phyloP scores from a whole-genome alignment of 192 early-diverging fungal genomes.

The Entomortierella beljakovae region DNA sequence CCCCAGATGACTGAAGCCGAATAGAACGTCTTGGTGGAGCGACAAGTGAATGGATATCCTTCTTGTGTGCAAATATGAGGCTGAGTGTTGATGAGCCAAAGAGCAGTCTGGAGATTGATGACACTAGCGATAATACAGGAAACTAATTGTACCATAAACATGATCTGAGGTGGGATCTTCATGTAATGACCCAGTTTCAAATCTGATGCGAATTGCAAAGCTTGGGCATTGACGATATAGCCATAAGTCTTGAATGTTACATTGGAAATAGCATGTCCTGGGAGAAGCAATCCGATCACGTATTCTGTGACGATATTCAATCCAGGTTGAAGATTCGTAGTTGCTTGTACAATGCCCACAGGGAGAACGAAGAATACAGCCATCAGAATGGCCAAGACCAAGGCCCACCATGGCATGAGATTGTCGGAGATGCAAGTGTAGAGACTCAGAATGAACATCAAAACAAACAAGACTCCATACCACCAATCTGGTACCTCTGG shows the following conservation, averaged over 20 bases:
- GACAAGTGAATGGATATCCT: conserved; percentile 60
- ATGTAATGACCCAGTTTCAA: conserved; percentile 84
- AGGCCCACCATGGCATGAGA: conserved; percentile 60
- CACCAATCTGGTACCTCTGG: conserved; percentile 65
- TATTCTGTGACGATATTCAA: conserved; percentile 67
- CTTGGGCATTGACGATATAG: conserved; percentile 76
- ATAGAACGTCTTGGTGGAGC: conserved; percentile 65
- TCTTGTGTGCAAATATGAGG: conserved; percentile 55
- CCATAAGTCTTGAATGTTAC: conserved; percentile 72
- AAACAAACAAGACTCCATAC: conserved; percentile 57
- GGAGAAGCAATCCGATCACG: conserved; percentile 61
- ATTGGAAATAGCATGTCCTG: conserved; percentile 63
- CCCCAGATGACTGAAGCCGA: conserved; percentile 81
- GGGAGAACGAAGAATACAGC: conserved; percentile 63
- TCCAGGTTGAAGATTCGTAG: conserved; percentile 60
- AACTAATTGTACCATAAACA: conserved; percentile 69
- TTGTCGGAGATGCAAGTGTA: conserved; percentile 66
- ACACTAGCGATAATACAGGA: conserved; percentile 68
- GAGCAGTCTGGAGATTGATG: conserved; percentile 59
- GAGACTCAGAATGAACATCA: conserved; percentile 65
- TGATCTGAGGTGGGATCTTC: conserved; percentile 72
- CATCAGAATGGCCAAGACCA: conserved; percentile 57
- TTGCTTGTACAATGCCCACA: conserved; percentile 66
- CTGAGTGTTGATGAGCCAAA: conserved; percentile 56
- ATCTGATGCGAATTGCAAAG: conserved; percentile 73